These are phyloP conservation scores for Thermothielavioides terrestris DNA, from an alignment of 495 filamentous ascomycete genomes.

Conservation along the genomic window DNA sequence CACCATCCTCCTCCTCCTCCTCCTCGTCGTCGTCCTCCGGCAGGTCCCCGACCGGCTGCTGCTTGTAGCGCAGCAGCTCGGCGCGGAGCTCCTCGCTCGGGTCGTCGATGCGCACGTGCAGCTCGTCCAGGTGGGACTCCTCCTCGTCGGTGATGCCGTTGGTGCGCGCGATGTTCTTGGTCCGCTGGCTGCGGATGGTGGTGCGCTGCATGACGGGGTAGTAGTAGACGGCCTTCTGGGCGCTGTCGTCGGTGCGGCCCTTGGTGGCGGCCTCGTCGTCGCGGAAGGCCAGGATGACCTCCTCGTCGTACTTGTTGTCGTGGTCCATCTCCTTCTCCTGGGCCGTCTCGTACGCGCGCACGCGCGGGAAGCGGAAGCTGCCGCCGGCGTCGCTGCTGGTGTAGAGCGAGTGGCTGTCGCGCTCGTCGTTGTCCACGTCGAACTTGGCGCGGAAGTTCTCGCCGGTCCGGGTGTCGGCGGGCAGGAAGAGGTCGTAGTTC, in stretches of 20 bases:
- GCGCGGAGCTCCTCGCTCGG: conserved; percentile 31
- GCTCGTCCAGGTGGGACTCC: conserved; percentile 34
- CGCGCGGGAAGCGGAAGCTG: conserved; percentile 62
- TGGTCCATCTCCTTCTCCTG: conserved; percentile 56
- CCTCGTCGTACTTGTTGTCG: conserved; percentile 52
- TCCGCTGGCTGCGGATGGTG: conserved; percentile 46
- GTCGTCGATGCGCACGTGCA: conserved; percentile 37
- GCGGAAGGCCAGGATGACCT: conserved; percentile 44
- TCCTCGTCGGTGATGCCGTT: conserved; percentile 36
- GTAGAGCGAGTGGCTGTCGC: conserved; percentile 60
- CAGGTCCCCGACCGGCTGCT: conserved; percentile 33
- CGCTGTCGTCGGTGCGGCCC: conserved; percentile 17
- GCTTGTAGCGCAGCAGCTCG: conserved; percentile 33
- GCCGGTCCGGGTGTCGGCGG: conserved; percentile 46
- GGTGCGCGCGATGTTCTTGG: conserved; percentile 45
- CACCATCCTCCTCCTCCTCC: conserved; percentile 14
- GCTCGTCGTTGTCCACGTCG: conserved; percentile 57
- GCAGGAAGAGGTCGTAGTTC: conserved; percentile 77
- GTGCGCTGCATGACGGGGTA: conserved; percentile 73
- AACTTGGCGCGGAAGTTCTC: conserved; percentile 65
- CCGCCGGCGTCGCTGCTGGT: conserved; percentile 41
- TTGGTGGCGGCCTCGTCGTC: conserved; percentile 31
- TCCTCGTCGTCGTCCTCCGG: conserved; percentile 16
- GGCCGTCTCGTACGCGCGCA: conserved; percentile 78
- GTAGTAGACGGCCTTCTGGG: conserved; percentile 71